phyloP scores from a whole-genome alignment of 2,329 filamentous ascomycete species.

The Hymenoscyphus scutula region DNA sequence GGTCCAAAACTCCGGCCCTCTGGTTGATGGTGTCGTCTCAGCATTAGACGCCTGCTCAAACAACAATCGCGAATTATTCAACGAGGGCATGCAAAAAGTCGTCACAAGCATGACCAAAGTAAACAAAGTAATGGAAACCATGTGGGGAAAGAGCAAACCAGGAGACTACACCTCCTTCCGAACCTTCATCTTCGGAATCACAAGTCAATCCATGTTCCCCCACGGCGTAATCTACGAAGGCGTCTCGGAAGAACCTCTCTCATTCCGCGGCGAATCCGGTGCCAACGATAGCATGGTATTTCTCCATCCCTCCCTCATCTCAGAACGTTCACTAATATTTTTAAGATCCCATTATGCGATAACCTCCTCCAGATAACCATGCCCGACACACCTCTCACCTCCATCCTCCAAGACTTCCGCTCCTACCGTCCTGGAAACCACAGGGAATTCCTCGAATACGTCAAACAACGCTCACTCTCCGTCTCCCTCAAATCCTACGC shows the following conservation, averaged over 20 bases:
- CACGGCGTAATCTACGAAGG: conserved; percentile 88
- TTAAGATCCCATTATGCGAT: conserved; percentile 78
- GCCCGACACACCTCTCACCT: conserved; percentile 84
- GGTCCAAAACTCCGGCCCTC: conserved; percentile 78
- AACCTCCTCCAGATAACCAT: conserved; percentile 83
- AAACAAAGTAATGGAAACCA: conserved; percentile 69
- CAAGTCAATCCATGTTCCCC: conserved; percentile 90
- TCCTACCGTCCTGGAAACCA: conserved; percentile 88
- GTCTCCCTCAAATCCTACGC: conserved; percentile 59
- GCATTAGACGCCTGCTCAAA: conserved; percentile 59
- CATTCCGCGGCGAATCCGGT: conserved; percentile 87
- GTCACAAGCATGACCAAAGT: conserved; percentile 65
- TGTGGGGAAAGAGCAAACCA: conserved; percentile 89
- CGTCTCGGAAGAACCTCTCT: conserved; percentile 69
- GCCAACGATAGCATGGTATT: conserved; percentile 86
- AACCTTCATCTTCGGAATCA: conserved; percentile 97
- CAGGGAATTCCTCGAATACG: conserved; percentile 75
- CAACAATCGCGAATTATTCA: conserved; percentile 55
- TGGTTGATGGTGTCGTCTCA: conserved; percentile 70
- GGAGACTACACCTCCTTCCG: conserved; percentile 84
- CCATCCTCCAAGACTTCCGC: conserved; percentile 80
- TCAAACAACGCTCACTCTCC: conserved; percentile 50
- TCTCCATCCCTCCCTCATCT: background rate
- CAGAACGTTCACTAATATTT: background rate
- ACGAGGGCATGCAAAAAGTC: conserved; percentile 61